A percentile compares a stretch with the other conserved stretches of the same genome.
phyloP scores from a whole-genome alignment of 768 basidiomycete genomes.

The Lactarius hengduanensis region DNA sequence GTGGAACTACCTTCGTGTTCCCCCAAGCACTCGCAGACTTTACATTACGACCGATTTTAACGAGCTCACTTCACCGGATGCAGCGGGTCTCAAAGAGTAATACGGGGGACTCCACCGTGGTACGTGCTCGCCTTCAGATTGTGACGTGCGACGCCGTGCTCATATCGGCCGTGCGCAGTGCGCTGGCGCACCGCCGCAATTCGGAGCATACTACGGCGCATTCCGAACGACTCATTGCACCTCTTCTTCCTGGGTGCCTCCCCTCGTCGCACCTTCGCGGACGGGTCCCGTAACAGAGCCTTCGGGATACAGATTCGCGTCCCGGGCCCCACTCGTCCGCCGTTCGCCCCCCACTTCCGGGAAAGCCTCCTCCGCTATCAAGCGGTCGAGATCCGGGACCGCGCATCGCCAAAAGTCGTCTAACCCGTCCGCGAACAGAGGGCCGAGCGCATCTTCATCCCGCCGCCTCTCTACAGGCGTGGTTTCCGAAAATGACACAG shows the following conservation, averaged over 20 bases:
- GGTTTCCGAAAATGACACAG: background rate
- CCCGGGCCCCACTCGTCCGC: slow-evolving; percentile 18
- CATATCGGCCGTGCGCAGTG: background rate
- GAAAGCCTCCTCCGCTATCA: slow-evolving; percentile 6
- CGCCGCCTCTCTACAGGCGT: background rate
- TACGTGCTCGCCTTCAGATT: background rate
- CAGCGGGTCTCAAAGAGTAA: background rate
- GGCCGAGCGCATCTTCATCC: background rate
- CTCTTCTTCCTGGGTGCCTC: slow-evolving; percentile 19
- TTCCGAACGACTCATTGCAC: slow-evolving; percentile 8
- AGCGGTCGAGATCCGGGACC: background rate
- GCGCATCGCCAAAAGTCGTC: background rate
- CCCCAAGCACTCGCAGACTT: background rate
- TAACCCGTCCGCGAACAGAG: background rate
- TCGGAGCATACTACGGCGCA: slow-evolving; percentile 6
- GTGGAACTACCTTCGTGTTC: background rate
- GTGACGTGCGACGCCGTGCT: background rate
- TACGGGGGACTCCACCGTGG: background rate
- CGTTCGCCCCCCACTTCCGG: slow-evolving; percentile 9
- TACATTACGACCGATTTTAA: background rate
- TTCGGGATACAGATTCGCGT: slow-evolving; percentile 19
- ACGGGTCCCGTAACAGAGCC: slow-evolving; percentile 8
- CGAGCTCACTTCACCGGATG: background rate
- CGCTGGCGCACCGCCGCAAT: slow-evolving; percentile 3
- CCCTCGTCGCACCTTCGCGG: slow-evolving; percentile 11